A percentile compares a stretch with the other conserved stretches of the same genome.
These are phyloP conservation scores for Didymella segeticola DNA, from an alignment of 2,329 filamentous ascomycete species.

Conservation along the genomic window DNA sequence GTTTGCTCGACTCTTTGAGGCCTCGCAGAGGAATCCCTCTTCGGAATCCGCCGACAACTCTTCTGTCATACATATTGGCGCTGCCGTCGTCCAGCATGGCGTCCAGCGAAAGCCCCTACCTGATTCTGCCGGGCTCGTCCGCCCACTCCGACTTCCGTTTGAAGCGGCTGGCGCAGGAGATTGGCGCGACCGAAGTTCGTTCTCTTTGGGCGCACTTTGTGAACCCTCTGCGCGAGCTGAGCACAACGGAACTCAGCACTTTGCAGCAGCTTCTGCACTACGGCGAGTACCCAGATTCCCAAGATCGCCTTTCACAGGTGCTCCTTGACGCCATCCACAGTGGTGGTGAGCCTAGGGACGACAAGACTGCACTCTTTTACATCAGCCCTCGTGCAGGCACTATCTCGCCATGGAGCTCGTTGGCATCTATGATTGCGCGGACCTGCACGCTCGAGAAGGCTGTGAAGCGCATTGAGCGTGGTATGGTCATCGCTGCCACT, in stretches of 20 bases:
- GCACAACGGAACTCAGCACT: slow-evolving; percentile 56
- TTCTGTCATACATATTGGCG: slow-evolving; percentile 18
- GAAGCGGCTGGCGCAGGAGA: slow-evolving; percentile 52
- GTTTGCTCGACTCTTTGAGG: slow-evolving; percentile 9
- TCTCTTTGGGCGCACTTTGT: slow-evolving; percentile 61
- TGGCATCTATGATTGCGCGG: slow-evolving; percentile 90
- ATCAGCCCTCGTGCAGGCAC: slow-evolving; percentile 80
- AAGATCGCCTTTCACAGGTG: slow-evolving; percentile 53
- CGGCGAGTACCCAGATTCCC: slow-evolving; percentile 59
- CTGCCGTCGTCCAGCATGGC: slow-evolving; percentile 34
- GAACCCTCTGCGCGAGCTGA: slow-evolving; percentile 50
- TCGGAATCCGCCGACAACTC: slow-evolving; percentile 24
- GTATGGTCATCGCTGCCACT: slow-evolving; percentile 74
- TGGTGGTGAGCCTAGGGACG: slow-evolving; percentile 58
- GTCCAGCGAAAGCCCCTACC: slow-evolving; percentile 46
- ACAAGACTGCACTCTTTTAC: slow-evolving; percentile 67
- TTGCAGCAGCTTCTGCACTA: slow-evolving; percentile 68
- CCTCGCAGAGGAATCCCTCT: slow-evolving; percentile 19
- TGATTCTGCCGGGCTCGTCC: slow-evolving; percentile 58
- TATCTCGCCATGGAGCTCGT: slow-evolving; percentile 96
- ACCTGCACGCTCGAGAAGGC: slow-evolving; percentile 82
- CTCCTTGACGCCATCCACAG: slow-evolving; percentile 57
- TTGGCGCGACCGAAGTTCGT: slow-evolving; percentile 56
- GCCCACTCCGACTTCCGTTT: slow-evolving; percentile 63
- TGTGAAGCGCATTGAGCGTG: slow-evolving; percentile 83